Evolutionary conservation across 2,329 filamentous ascomycete species (phyloP).

Genomic region (Colletotrichum sp.): DNA sequence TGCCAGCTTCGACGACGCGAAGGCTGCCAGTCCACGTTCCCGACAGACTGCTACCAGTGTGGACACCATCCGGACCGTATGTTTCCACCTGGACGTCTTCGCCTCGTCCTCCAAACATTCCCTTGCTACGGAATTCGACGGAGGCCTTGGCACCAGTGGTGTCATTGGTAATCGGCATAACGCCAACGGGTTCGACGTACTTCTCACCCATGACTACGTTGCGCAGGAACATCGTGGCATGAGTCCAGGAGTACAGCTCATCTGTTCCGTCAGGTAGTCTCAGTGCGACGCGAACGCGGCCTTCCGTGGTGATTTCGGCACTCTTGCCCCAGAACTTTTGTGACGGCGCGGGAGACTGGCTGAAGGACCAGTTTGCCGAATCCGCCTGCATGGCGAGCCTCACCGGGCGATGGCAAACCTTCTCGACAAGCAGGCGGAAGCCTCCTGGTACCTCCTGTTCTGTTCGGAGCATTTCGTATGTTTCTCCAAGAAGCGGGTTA

Average conservation of each 20-base stretch:
- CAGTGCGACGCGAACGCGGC: conserved; percentile 79
- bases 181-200: conserved; percentile 93
- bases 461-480: conserved; percentile 88
- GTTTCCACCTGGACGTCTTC: conserved; percentile 86
- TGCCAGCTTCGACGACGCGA: conserved; percentile 67
- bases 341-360: conserved; percentile 84
- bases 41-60: conserved; percentile 69
- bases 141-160: conserved; percentile 81
- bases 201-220: conserved; percentile 99
- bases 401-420: conserved; percentile 91
- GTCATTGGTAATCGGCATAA: conserved; percentile 86
- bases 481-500: conserved; percentile 96
- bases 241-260: conserved; percentile 87
- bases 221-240: conserved; percentile 87
- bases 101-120: conserved; percentile 94
- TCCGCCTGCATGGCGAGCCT: conserved; percentile 94
- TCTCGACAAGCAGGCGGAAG: conserved; percentile 92
- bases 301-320: conserved; percentile 91
- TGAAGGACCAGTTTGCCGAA: conserved; percentile 81
- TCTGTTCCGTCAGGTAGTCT: conserved; percentile 69
- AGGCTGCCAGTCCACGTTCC: conserved; percentile 88
- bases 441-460: conserved; percentile 75
- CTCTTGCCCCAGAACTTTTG: conserved; percentile 99
- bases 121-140: conserved; percentile 92
- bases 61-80: conserved; percentile 68